phyloP scores from a whole-genome alignment of 2,329 filamentous ascomycete genomes.

The Hymenoscyphus scutula region DNA sequence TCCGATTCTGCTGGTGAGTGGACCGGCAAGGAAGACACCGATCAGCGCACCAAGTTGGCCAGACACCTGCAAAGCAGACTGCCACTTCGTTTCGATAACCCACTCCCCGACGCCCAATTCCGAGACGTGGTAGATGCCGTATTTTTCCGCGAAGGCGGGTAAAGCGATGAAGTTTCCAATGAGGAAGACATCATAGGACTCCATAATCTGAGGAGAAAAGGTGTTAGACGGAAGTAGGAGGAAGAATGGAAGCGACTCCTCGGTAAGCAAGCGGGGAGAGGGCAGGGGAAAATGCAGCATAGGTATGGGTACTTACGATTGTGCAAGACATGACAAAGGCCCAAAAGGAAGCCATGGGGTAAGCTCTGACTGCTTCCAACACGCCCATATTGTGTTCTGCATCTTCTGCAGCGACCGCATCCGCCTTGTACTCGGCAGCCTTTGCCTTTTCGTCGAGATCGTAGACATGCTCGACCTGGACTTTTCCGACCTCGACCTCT shows the following conservation, averaged over 20 bases:
- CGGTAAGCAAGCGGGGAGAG: background rate
- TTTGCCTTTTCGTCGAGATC: slow-evolving; percentile 33
- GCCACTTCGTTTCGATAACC: slow-evolving; percentile 54
- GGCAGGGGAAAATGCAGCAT: slow-evolving; percentile 10
- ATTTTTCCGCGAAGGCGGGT: slow-evolving; percentile 44
- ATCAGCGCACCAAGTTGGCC: slow-evolving; percentile 59
- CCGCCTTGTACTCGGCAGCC: slow-evolving; percentile 30
- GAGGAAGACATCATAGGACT: slow-evolving; percentile 61
- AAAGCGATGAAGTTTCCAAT: slow-evolving; percentile 58
- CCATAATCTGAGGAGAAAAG: slow-evolving; percentile 56
- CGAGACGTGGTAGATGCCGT: slow-evolving; percentile 41
- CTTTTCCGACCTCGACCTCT: slow-evolving; percentile 21
- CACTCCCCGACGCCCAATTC: slow-evolving; percentile 23
- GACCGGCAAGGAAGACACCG: slow-evolving; percentile 58
- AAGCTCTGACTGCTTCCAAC: slow-evolving; percentile 47
- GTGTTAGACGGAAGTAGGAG: background rate
- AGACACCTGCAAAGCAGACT: slow-evolving; percentile 53
- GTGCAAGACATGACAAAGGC: slow-evolving; percentile 55
- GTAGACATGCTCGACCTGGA: slow-evolving; percentile 34
- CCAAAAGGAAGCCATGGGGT: slow-evolving; percentile 54
- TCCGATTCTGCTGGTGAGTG: slow-evolving; percentile 56
- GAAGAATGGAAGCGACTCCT: background rate
- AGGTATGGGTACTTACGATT: slow-evolving; percentile 44
- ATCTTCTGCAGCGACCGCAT: slow-evolving; percentile 50
- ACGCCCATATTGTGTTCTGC: slow-evolving; percentile 50